Evolutionary conservation across 2,329 filamentous ascomycete genomes (phyloP).

Genomic region (Trichoderma polysporum): DNA sequence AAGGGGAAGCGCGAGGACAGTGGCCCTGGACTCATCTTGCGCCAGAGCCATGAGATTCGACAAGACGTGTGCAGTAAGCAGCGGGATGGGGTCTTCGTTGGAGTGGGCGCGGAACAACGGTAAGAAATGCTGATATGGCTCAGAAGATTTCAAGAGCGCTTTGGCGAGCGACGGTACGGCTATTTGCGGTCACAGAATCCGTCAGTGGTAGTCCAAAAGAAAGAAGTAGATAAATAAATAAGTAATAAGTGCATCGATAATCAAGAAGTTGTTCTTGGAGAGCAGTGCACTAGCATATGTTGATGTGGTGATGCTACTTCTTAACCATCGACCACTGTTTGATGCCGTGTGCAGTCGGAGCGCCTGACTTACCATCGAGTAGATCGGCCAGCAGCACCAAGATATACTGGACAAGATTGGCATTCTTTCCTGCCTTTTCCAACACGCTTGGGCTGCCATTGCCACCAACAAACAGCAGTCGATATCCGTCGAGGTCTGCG

Average conservation of each 20-base stretch:
- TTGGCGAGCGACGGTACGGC: slow-evolving; percentile 77
- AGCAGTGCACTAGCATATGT: not conserved
- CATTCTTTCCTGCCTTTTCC: slow-evolving; percentile 79
- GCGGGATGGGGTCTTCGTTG: slow-evolving; percentile 74
- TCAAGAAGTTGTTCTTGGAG: not conserved
- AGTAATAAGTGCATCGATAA: not conserved
- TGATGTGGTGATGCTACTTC: not conserved
- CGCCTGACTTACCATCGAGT: slow-evolving; percentile 66
- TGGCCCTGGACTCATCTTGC: slow-evolving; percentile 61
- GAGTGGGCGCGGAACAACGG: slow-evolving; percentile 80
- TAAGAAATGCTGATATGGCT: slow-evolving; percentile 81
- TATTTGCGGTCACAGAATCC: slow-evolving; percentile 37
- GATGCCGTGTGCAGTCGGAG: not conserved
- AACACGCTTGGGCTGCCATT: slow-evolving; percentile 70
- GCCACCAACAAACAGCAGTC: slow-evolving; percentile 74
- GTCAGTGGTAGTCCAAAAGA: not conserved
- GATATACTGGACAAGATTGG: slow-evolving; percentile 93
- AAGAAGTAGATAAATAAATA: not conserved
- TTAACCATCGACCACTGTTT: not conserved
- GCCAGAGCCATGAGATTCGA: slow-evolving; percentile 72
- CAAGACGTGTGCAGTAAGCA: slow-evolving; percentile 86
- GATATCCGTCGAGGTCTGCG: slow-evolving; percentile 75
- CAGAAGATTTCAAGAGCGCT: slow-evolving; percentile 69
- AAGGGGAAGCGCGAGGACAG: slow-evolving; percentile 74
- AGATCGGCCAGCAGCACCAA: slow-evolving; percentile 86